Evolutionary conservation across 129 eudicot genomes (phyloP).

Genomic region (Arctium lappa): DNA sequence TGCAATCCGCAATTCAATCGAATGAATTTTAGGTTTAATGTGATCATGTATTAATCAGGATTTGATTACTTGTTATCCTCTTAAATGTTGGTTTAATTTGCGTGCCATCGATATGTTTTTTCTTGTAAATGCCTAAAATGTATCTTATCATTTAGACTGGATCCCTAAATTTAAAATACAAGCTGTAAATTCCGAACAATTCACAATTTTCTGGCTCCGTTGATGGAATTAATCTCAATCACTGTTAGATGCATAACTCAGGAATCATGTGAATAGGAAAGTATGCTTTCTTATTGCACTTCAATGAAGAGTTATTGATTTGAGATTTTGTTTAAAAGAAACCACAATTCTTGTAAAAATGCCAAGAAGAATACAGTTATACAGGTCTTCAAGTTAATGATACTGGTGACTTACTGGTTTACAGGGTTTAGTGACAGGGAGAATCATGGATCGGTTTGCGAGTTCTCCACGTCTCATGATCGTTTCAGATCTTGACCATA

Average conservation of each 20-base stretch:
- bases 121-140: not conserved
- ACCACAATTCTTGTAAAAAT: not conserved
- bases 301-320: not conserved
- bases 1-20: not conserved
- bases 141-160: not conserved
- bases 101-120: not conserved
- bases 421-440: conserved; percentile 29
- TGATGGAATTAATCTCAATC: not conserved
- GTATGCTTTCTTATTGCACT: not conserved
- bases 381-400: not conserved
- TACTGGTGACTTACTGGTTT: conserved; percentile 7
- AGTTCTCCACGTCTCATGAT: conserved; percentile 80
- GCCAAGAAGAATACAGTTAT: not conserved
- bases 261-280: not conserved
- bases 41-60: not conserved
- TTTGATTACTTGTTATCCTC: not conserved
- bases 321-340: not conserved
- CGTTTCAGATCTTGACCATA: conserved; percentile 96
- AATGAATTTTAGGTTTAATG: not conserved
- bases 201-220: not conserved
- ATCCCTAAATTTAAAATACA: not conserved
- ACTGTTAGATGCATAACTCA: not conserved
- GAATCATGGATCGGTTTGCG: conserved; percentile 60
- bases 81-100: conserved; percentile 2
- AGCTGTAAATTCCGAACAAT: not conserved